Conservation (phyloP, 1,139 yeast species). For the Diutina mesorugosa region DNA sequence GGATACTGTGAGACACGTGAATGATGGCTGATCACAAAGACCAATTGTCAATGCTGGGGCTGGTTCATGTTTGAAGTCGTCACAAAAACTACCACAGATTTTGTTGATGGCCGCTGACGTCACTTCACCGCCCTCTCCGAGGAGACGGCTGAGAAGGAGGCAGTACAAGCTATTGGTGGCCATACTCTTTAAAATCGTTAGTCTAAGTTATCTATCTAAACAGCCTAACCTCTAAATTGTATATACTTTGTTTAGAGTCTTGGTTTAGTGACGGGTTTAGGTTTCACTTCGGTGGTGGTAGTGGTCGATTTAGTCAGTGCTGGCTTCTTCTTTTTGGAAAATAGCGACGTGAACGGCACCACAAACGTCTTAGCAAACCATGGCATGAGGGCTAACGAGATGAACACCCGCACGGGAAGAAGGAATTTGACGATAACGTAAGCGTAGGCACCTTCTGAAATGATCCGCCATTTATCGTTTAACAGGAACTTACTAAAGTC, state of each 20-base stretch:
- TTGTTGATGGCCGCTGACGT: neutral
- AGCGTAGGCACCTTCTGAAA: constrained; percentile 81
- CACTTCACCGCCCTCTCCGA: neutral
- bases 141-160: no score
- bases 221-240: neutral
- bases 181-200: no score
- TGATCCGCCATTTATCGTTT: constrained; percentile 41
- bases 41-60: no score
- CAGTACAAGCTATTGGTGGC: no score
- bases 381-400: constrained; percentile 53
- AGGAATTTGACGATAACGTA: constrained; percentile 62
- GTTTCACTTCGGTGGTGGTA: neutral
- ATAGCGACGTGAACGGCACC: constrained; percentile 35
- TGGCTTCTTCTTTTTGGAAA: constrained; percentile 9
- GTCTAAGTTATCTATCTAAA: neutral
- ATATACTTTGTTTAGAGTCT: neutral
- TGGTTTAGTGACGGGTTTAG: neutral
- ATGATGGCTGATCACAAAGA: no score
- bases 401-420: constrained; percentile 46
- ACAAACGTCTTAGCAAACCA: constrained; percentile 50
- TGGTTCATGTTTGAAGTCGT: no score
- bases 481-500: constrained; percentile 24
- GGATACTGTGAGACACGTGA: no score
- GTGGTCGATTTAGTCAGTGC: neutral
- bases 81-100: neutral